These are phyloP conservation scores for Knoxdaviesia capensis DNA, from an alignment of 2,329 filamentous ascomycete genomes.

Conservation along the genomic window DNA sequence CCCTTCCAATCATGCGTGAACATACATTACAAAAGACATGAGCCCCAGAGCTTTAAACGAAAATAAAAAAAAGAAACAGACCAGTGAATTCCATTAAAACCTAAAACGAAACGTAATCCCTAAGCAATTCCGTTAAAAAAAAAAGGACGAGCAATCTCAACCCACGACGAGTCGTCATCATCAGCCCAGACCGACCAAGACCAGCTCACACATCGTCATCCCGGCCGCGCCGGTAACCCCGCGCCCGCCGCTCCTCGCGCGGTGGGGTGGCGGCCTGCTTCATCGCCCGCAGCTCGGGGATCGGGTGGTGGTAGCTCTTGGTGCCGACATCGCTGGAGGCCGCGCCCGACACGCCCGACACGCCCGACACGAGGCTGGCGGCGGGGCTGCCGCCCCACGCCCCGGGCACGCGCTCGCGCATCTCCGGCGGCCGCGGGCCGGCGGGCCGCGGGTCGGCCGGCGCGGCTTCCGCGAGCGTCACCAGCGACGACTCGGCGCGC, in stretches of 20 bases:
- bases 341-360: neutral
- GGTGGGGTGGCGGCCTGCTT: conserved; percentile 9
- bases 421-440: conserved; percentile 6
- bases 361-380: neutral
- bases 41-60: no score
- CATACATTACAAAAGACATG: no score
- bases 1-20: no score
- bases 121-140: no score
- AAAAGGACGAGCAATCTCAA: no score
- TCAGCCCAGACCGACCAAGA: no score
- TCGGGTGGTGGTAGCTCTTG: conserved; percentile 34
- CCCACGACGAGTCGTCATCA: conserved; percentile 10
- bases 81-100: no score
- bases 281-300: conserved; percentile 26
- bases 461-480: conserved; percentile 11
- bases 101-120: no score
- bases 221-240: neutral
- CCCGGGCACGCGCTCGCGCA: neutral
- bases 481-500: conserved; percentile 17
- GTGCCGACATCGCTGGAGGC: conserved; percentile 17
- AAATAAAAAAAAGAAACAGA: no score
- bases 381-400: conserved; percentile 1
- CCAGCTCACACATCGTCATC: no score
- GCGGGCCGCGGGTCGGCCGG: conserved; percentile 8
- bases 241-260: conserved; percentile 3